phyloP scores from a whole-genome alignment of 2,329 filamentous ascomycete species.

The Moelleriella libera region DNA sequence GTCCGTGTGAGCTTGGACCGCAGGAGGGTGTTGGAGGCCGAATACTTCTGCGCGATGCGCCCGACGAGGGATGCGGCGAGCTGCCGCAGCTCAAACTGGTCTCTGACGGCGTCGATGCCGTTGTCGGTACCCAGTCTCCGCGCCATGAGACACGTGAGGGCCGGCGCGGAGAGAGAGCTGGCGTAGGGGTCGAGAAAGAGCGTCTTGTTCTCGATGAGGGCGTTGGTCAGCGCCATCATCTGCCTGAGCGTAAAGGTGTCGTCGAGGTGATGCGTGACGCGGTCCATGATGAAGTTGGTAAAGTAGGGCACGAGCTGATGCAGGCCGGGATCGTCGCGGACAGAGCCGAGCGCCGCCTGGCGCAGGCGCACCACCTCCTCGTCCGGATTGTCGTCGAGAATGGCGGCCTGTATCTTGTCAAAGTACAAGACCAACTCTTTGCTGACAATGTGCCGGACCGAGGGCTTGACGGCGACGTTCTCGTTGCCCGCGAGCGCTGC shows the following conservation, averaged over 20 bases:
- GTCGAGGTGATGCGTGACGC: slow-evolving; percentile 87
- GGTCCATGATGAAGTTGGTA: slow-evolving; percentile 87
- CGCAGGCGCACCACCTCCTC: slow-evolving; percentile 60
- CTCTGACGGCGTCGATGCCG: slow-evolving; percentile 35
- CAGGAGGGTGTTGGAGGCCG: slow-evolving; percentile 64
- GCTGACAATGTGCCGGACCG: slow-evolving; percentile 90
- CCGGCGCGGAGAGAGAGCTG: slow-evolving; percentile 61
- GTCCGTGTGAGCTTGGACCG: slow-evolving; percentile 84
- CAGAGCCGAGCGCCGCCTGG: slow-evolving; percentile 69
- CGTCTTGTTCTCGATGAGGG: slow-evolving; percentile 69
- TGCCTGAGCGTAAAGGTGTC: slow-evolving; percentile 78
- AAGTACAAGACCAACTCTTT: slow-evolving; percentile 96
- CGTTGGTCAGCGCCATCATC: slow-evolving; percentile 82
- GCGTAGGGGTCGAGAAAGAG: slow-evolving; percentile 56
- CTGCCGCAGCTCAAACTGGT: slow-evolving; percentile 71
- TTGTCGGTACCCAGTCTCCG: slow-evolving; percentile 57
- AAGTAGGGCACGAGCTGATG: slow-evolving; percentile 96
- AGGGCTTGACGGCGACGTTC: slow-evolving; percentile 69
- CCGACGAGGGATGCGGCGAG: slow-evolving; percentile 71
- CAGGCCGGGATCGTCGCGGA: slow-evolving; percentile 78
- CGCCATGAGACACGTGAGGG: slow-evolving; percentile 75
- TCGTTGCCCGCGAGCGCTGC: slow-evolving; percentile 72
- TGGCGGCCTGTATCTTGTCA: slow-evolving; percentile 79
- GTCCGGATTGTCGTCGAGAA: slow-evolving; percentile 78
- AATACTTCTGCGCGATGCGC: slow-evolving; percentile 68